phyloP scores from a whole-genome alignment of 305 asterid species.

The Lippia alba region DNA sequence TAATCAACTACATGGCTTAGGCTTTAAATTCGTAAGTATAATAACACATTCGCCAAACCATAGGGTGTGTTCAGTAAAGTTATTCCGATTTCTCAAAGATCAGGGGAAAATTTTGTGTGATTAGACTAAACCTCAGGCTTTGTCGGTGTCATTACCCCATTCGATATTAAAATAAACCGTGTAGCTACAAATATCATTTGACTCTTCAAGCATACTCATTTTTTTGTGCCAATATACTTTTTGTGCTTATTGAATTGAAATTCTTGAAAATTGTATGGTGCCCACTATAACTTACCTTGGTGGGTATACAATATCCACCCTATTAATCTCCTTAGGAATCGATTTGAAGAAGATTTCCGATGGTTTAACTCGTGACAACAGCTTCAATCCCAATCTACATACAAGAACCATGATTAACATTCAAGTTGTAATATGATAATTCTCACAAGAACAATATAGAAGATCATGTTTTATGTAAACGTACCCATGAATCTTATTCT shows the following conservation, averaged over 20 bases:
- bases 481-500: conserved; percentile 89
- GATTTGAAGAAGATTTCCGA: conserved; percentile 92
- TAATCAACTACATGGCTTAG: too few relatives aligned
- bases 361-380: conserved; percentile 90
- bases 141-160: too few relatives aligned
- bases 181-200: not conserved
- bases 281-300: conserved; percentile 53
- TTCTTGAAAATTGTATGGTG: conserved; percentile 3
- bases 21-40: too few relatives aligned
- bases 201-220: not conserved
- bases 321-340: conserved; percentile 72
- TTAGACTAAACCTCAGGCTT: too few relatives aligned
- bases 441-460: conserved; percentile 3
- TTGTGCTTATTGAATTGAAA: conserved; percentile 1
- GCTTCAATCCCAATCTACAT: conserved; percentile 78
- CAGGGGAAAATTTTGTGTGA: too few relatives aligned
- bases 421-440: not conserved
- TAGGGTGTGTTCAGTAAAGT: too few relatives aligned
- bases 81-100: too few relatives aligned
- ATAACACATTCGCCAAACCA: too few relatives aligned
- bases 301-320: conserved; percentile 75
- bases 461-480: conserved; percentile 12
- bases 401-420: conserved; percentile 23
- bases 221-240: not conserved
- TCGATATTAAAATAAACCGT: conserved; percentile 18